These are phyloP conservation scores for Ustilago sp. DNA, from an alignment of 1,284 basidiomycete genomes.

Conservation along the genomic window DNA sequence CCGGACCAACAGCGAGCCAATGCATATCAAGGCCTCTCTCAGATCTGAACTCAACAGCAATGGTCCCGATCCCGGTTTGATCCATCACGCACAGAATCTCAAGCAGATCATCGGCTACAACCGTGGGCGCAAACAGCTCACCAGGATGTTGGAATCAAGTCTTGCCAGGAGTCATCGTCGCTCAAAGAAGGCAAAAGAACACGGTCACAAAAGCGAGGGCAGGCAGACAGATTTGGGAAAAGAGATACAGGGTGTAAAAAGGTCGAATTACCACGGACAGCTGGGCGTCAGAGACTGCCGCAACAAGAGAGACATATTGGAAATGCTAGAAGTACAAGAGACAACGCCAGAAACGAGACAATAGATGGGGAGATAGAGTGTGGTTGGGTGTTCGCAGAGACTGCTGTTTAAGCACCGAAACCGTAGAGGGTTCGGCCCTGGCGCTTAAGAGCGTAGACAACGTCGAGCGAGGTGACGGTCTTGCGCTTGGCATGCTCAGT, in stretches of 20 bases:
- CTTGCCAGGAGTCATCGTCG: background rate
- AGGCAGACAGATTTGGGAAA: background rate
- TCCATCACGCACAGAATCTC: background rate
- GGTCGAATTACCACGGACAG: slow-evolving; percentile 46
- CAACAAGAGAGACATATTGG: slow-evolving; percentile 53
- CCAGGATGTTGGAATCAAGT: background rate
- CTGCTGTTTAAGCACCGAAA: slow-evolving; percentile 64
- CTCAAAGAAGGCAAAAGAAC: background rate
- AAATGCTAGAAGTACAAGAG: slow-evolving; percentile 56
- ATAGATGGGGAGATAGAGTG: slow-evolving; percentile 12
- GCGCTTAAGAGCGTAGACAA: slow-evolving; percentile 93
- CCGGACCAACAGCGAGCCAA: too few species aligned
- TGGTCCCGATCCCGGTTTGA: background rate
- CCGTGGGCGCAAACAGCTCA: background rate
- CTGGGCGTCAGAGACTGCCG: slow-evolving; percentile 50
- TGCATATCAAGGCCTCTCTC: background rate
- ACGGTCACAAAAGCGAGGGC: background rate
- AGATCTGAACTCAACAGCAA: background rate
- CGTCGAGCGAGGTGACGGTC: slow-evolving; percentile 89
- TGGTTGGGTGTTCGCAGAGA: background rate
- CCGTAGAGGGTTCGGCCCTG: slow-evolving; percentile 82
- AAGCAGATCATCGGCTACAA: background rate
- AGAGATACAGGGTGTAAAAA: slow-evolving; percentile 44
- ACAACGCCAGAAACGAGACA: slow-evolving; percentile 47
- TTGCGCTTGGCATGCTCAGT: slow-evolving; percentile 95